These are phyloP conservation scores for Plasmodium cynomolgi DNA, from an alignment of 169 alveolate species.

Conservation along the genomic window DNA sequence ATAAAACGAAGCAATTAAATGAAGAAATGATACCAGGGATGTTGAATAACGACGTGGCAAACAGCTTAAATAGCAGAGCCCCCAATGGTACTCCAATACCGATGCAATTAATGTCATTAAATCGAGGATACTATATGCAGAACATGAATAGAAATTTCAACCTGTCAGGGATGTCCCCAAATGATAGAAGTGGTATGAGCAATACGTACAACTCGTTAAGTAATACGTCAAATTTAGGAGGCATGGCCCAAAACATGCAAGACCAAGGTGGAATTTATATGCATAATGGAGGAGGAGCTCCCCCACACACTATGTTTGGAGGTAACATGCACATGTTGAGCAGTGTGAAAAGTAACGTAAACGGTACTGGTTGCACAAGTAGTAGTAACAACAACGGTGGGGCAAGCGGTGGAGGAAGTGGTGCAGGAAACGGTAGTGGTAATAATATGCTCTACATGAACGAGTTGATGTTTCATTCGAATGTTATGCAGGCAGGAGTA, in stretches of 20 bases:
- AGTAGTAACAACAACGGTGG: slow-evolving; percentile 3
- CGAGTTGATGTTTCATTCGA: slow-evolving; percentile 49
- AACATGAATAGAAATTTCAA: slow-evolving; percentile 52
- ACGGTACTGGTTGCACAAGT: background rate
- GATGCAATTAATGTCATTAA: slow-evolving; percentile 59
- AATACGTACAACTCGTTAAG: slow-evolving; percentile 1
- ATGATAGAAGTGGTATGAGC: slow-evolving; percentile 42
- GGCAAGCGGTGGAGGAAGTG: too few relatives aligned
- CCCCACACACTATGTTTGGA: background rate
- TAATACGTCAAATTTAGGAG: slow-evolving; percentile 7
- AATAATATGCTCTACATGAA: slow-evolving; percentile 47
- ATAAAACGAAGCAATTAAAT: slow-evolving; percentile 63
- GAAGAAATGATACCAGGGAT: slow-evolving; percentile 8
- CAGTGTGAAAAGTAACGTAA: background rate
- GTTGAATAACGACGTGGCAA: slow-evolving; percentile 36
- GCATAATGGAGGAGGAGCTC: background rate
- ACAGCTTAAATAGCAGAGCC: slow-evolving; percentile 30
- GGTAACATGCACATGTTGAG: slow-evolving; percentile 8
- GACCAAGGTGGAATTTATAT: slow-evolving; percentile 16
- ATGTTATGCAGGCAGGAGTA: slow-evolving; percentile 4
- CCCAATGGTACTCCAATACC: slow-evolving; percentile 31
- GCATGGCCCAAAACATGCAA: slow-evolving; percentile 22
- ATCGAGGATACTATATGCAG: slow-evolving; percentile 61
- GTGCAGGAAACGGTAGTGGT: background rate
- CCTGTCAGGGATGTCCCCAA: background rate